Percentiles rank a stretch among this genome's conserved stretches.
Conservation (phyloP, 495 filamentous ascomycete species). For the Xylaria flabelliformis region DNA sequence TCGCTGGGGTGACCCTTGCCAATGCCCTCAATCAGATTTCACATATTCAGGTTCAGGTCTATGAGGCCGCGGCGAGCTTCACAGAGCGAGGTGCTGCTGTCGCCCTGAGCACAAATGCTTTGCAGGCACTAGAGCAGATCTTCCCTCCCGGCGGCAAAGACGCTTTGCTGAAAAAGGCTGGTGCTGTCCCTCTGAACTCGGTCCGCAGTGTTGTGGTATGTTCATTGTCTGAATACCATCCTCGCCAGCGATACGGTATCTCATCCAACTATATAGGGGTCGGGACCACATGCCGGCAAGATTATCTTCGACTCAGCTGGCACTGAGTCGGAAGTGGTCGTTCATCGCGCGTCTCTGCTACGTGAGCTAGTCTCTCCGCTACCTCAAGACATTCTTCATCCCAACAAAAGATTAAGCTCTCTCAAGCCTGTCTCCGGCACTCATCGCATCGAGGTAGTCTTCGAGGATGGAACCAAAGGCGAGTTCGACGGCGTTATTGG, state of each 20-base stretch:
- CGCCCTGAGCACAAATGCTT: slow-evolving; percentile 28
- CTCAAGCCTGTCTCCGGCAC: background rate
- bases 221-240: background rate
- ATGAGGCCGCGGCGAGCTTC: slow-evolving; percentile 33
- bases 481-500: slow-evolving; percentile 39
- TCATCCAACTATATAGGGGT: slow-evolving; percentile 13
- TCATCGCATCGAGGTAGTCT: slow-evolving; percentile 12
- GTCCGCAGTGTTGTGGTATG: slow-evolving; percentile 18
- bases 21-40: slow-evolving; percentile 30
- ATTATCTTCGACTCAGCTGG: slow-evolving; percentile 21
- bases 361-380: slow-evolving; percentile 26
- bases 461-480: slow-evolving; percentile 30
- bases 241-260: background rate
- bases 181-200: slow-evolving; percentile 10
- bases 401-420: slow-evolving; percentile 10
- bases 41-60: slow-evolving; percentile 35
- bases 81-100: slow-evolving; percentile 38
- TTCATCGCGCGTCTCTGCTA: slow-evolving; percentile 28
- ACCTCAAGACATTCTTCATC: slow-evolving; percentile 16
- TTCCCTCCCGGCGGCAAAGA: slow-evolving; percentile 4
- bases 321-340: slow-evolving; percentile 16
- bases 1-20: slow-evolving; percentile 18
- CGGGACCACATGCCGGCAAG: slow-evolving; percentile 19
- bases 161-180: background rate
- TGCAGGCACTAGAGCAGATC: slow-evolving; percentile 16